Percentiles rank a stretch among this genome's conserved stretches.
These are phyloP conservation scores for Boletus eberwhitei DNA, from an alignment of 768 basidiomycete genomes.

Conservation along the genomic window DNA sequence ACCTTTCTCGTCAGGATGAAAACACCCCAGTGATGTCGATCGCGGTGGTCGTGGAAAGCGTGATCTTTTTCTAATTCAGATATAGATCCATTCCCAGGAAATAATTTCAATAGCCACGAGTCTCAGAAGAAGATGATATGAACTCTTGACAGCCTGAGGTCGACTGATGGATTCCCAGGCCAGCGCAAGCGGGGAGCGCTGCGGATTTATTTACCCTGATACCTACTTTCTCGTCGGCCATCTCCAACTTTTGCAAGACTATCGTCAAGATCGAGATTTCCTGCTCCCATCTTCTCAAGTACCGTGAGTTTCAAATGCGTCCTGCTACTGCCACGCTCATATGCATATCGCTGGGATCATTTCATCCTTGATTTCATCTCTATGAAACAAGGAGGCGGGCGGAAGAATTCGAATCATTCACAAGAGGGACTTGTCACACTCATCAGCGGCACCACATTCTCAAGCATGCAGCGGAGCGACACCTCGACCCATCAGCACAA, in stretches of 20 bases:
- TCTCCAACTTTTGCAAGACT: not conserved
- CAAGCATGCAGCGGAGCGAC: not conserved
- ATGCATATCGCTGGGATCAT: not conserved
- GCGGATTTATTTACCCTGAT: not conserved
- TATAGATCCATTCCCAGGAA: conserved; percentile 15
- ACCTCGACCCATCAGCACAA: conserved; percentile 1
- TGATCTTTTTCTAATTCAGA: not conserved
- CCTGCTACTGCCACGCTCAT: not conserved
- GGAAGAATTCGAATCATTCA: conserved; percentile 12
- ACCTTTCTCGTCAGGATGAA: not conserved
- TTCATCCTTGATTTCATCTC: conserved; percentile 12
- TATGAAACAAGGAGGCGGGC: conserved; percentile 19
- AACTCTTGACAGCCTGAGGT: not conserved
- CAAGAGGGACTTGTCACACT: conserved; percentile 6
- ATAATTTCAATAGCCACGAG: conserved; percentile 4
- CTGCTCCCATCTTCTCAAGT: not conserved
- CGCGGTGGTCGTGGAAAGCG: conserved; percentile 7
- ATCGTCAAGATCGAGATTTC: conserved; percentile 3
- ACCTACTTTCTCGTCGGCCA: not conserved
- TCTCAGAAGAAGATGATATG: not conserved
- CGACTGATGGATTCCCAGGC: not conserved
- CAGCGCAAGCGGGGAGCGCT: not conserved
- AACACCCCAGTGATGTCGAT: conserved; percentile 7
- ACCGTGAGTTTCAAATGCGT: conserved; percentile 10
- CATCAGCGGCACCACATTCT: conserved; percentile 7